phyloP scores from a whole-genome alignment of 73 alveolate genomes.

The Paramecium biaurelia region DNA sequence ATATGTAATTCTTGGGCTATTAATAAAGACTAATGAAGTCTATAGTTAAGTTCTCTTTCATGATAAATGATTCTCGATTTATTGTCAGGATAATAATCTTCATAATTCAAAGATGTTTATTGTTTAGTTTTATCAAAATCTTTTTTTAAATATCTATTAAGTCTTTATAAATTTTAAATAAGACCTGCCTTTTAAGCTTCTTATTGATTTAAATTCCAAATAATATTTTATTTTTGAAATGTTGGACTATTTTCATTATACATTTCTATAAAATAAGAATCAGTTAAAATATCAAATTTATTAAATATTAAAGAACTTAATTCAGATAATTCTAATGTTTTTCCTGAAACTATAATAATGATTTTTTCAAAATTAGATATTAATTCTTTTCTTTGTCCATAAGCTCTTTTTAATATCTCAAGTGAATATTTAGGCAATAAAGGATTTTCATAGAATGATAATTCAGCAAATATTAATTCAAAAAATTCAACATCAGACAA shows the following conservation, averaged over 20 bases:
- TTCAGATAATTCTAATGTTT: background rate
- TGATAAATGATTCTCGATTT: background rate
- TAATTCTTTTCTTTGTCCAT: conserved; percentile 24
- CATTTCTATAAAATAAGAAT: background rate
- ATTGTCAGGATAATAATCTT: background rate
- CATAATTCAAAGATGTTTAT: background rate
- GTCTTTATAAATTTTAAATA: background rate
- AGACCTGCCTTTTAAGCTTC: background rate
- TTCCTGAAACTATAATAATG: background rate
- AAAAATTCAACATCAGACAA: background rate
- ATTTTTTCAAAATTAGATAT: background rate
- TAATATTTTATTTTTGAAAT: background rate
- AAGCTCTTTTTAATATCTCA: background rate
- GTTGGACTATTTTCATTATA: background rate
- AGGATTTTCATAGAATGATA: background rate
- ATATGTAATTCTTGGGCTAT: background rate
- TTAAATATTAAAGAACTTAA: background rate
- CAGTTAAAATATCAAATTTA: background rate
- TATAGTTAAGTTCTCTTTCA: background rate
- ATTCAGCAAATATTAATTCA: background rate
- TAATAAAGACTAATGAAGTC: background rate
- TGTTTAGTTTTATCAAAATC: background rate
- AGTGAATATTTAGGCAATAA: background rate
- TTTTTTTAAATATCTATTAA: background rate
- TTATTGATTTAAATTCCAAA: background rate